Conservation (phyloP, 1,284 basidiomycete species). For the Irpex rosettiformis region DNA sequence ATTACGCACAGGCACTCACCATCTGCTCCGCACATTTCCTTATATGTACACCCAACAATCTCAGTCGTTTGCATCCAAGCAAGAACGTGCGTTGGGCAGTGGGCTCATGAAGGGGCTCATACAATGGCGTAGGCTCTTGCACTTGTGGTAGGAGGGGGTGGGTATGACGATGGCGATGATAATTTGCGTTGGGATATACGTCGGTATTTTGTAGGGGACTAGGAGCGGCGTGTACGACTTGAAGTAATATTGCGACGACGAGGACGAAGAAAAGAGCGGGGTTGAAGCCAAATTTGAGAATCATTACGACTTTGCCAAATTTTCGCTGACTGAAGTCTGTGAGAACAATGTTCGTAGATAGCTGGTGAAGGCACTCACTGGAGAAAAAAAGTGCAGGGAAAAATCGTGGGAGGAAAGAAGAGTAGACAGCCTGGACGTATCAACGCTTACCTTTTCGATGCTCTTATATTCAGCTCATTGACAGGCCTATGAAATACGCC, state of each 20-base stretch:
- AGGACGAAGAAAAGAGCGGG: not conserved
- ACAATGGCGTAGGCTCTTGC: not conserved
- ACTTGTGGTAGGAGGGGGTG: too few relatives aligned
- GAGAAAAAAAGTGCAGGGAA: not conserved
- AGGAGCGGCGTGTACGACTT: slow-evolving; percentile 1
- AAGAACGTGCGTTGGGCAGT: not conserved
- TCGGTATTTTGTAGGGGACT: slow-evolving; percentile 11
- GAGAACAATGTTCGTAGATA: not conserved
- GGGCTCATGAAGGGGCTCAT: not conserved
- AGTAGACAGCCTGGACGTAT: not conserved
- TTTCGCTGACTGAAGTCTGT: not conserved
- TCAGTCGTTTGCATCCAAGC: not conserved
- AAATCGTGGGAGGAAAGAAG: not conserved
- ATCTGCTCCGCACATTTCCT: slow-evolving; percentile 9
- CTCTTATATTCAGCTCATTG: not conserved
- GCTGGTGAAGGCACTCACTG: not conserved
- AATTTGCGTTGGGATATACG: slow-evolving; percentile 1
- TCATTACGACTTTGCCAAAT: not conserved
- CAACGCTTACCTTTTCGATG: not conserved
- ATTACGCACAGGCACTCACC: not conserved
- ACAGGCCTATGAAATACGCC: not conserved
- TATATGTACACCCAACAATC: slow-evolving; percentile 6
- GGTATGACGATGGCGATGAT: not conserved
- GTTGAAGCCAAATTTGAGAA: not conserved
- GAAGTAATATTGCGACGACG: not conserved